These are phyloP conservation scores for Auricularia cornea DNA, from an alignment of 768 basidiomycete genomes.

Conservation along the genomic window DNA sequence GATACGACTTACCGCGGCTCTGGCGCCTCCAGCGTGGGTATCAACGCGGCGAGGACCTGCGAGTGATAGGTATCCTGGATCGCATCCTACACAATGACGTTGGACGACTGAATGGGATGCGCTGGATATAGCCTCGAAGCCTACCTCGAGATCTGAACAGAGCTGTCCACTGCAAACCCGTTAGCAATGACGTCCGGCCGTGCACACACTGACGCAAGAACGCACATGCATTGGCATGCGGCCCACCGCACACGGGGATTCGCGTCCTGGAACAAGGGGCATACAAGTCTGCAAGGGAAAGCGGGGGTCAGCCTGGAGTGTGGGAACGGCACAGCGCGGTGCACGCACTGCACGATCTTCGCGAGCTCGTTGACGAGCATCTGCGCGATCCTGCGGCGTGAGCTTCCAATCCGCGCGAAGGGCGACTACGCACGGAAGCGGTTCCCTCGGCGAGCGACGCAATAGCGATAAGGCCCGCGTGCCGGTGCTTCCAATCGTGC, in stretches of 20 bases:
- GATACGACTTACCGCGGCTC: constrained; percentile 70
- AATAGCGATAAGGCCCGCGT: constrained; percentile 83
- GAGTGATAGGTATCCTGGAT: constrained; percentile 66
- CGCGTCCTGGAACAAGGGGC: constrained; percentile 67
- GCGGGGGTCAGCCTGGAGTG: constrained; percentile 5
- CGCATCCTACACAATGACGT: constrained; percentile 44
- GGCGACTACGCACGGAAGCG: constrained; percentile 39
- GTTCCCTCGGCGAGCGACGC: constrained; percentile 82
- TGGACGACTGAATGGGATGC: not conserved
- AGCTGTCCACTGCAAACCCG: constrained; percentile 59
- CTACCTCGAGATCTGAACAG: constrained; percentile 80
- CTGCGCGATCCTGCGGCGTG: constrained; percentile 21
- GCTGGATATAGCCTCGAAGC: constrained; percentile 8
- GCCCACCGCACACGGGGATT: constrained; percentile 70
- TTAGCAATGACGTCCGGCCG: constrained; percentile 2
- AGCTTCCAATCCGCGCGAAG: not conserved
- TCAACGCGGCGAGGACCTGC: constrained; percentile 60
- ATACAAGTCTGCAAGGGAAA: constrained; percentile 46
- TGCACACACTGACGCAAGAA: constrained; percentile 10
- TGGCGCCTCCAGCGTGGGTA: constrained; percentile 65
- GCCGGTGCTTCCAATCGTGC: constrained; percentile 78
- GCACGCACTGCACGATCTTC: constrained; percentile 68
- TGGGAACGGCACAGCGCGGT: not conserved
- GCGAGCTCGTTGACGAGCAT: constrained; percentile 76
- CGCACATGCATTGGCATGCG: constrained; percentile 80